Percentiles rank a stretch among this genome's conserved stretches.
phyloP scores from a whole-genome alignment of 2,329 filamentous ascomycete species.

The Calonectria ilicicola region DNA sequence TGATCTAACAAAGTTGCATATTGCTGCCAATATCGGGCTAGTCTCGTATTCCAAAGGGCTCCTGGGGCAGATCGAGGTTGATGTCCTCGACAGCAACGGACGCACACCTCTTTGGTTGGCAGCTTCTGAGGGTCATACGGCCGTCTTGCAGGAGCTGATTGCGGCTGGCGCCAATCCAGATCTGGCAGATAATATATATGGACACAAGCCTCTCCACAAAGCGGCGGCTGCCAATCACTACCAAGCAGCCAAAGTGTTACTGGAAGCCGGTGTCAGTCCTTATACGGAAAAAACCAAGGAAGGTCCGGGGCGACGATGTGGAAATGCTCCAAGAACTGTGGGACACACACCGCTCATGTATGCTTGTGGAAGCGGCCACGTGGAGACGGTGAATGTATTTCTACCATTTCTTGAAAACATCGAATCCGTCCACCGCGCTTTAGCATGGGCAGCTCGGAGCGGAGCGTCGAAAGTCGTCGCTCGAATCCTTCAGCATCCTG shows the following conservation, averaged over 20 bases:
- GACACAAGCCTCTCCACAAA: conserved; percentile 19
- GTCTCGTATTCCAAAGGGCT: conserved; percentile 34
- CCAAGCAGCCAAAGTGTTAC: not conserved
- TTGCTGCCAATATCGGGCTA: conserved; percentile 34
- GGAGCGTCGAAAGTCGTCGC: conserved; percentile 37
- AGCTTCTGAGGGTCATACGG: conserved; percentile 35
- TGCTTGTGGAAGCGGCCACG: conserved; percentile 43
- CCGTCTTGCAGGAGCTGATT: conserved; percentile 34
- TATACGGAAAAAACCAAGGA: not conserved
- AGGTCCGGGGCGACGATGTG: conserved; percentile 21
- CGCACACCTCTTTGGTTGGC: conserved; percentile 44
- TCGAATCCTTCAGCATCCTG: conserved; percentile 45
- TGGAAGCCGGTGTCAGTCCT: not conserved
- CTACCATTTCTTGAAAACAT: conserved; percentile 40
- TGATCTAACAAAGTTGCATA: conserved; percentile 23
- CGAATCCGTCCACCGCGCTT: conserved; percentile 38
- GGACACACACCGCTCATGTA: conserved; percentile 47
- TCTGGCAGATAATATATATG: conserved; percentile 28
- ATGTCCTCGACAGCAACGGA: conserved; percentile 23
- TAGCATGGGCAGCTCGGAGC: conserved; percentile 41
- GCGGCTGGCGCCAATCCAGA: conserved; percentile 42
- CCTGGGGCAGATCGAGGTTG: conserved; percentile 21
- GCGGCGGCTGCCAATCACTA: not conserved
- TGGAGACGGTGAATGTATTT: conserved; percentile 42
- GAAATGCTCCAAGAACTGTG: conserved; percentile 17